A percentile compares a stretch with the other conserved stretches of the same genome.
These are phyloP conservation scores for Colletotrichum tanaceti DNA, from an alignment of 2,329 filamentous ascomycete species.

Conservation along the genomic window DNA sequence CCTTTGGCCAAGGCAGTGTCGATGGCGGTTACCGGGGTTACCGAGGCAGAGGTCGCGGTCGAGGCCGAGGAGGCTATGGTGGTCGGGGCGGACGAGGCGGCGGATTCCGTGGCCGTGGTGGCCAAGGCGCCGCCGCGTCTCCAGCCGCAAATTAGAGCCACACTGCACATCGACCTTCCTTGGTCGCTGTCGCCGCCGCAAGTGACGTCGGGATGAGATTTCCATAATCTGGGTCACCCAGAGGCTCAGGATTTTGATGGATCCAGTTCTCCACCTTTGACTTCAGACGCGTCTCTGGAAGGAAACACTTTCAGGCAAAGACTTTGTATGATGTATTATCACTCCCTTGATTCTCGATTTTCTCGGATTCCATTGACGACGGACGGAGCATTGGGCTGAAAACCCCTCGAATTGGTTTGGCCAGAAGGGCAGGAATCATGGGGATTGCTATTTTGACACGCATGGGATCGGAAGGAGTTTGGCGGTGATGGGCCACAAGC, in stretches of 20 bases:
- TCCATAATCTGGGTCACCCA: not conserved
- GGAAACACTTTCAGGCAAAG: slow-evolving; percentile 20
- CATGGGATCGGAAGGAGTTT: slow-evolving; percentile 40
- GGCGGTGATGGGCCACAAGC: slow-evolving; percentile 36
- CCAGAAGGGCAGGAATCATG: slow-evolving; percentile 37
- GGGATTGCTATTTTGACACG: slow-evolving; percentile 39
- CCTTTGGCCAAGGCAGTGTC: slow-evolving; percentile 95
- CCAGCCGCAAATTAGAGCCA: slow-evolving; percentile 32
- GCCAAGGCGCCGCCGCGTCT: slow-evolving; percentile 17
- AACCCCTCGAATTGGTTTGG: slow-evolving; percentile 25
- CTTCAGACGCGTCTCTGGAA: slow-evolving; percentile 14
- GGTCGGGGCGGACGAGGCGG: slow-evolving; percentile 51
- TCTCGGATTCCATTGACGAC: slow-evolving; percentile 37
- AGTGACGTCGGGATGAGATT: slow-evolving; percentile 1
- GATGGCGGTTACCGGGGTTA: slow-evolving; percentile 82
- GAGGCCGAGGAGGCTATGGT: slow-evolving; percentile 66
- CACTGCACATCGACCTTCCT: not conserved
- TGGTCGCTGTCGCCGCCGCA: too few relatives aligned
- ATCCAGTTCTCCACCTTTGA: slow-evolving; percentile 15
- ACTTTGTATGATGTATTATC: slow-evolving; percentile 39
- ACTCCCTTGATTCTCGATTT: slow-evolving; percentile 33
- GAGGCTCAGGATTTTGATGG: slow-evolving; percentile 18
- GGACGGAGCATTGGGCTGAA: slow-evolving; percentile 34
- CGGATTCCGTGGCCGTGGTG: slow-evolving; percentile 50
- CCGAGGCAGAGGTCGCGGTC: slow-evolving; percentile 82